Percentiles rank a stretch among this genome's conserved stretches.
phyloP scores from a whole-genome alignment of 371 early-diverging fungal genomes.

The Mucor ambiguus region DNA sequence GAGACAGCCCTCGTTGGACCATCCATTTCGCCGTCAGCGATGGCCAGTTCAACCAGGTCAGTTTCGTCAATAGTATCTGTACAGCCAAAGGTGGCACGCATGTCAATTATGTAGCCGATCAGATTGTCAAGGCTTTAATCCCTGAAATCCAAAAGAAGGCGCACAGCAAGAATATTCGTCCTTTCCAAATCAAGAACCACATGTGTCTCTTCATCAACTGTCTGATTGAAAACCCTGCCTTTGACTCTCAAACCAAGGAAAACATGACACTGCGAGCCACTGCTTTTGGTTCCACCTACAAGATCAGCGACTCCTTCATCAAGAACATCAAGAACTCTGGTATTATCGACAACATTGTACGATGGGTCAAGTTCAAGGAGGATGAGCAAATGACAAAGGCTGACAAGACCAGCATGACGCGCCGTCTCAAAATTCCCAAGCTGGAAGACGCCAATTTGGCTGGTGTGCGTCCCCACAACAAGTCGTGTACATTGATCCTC shows the following conservation, averaged over 20 bases:
- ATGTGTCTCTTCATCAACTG: conserved; percentile 98
- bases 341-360: conserved; percentile 85
- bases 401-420: conserved; percentile 79
- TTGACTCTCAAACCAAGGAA: conserved; percentile 99
- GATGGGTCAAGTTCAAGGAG: conserved; percentile 84
- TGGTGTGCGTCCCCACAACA: conserved; percentile 75
- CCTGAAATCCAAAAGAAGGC: conserved; percentile 86
- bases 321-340: conserved; percentile 82
- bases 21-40: conserved; percentile 92
- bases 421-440: conserved; percentile 91
- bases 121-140: conserved; percentile 79
- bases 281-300: conserved; percentile 92
- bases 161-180: conserved; percentile 77
- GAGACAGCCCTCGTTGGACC: conserved; percentile 93
- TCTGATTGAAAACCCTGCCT: conserved; percentile 97
- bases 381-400: conserved; percentile 91
- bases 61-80: conserved; percentile 99
- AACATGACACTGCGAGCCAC: conserved; percentile 88
- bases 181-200: conserved; percentile 90
- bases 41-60: conserved; percentile 97
- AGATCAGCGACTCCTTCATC: conserved; percentile 82
- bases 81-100: conserved; percentile 99
- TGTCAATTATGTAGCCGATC: conserved; percentile 90
- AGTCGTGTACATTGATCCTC: conserved; percentile 95
- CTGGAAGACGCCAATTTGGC: conserved; percentile 99